Percentiles rank a stretch among this genome's conserved stretches.
These are phyloP conservation scores for Suillus paluster DNA, from an alignment of 768 basidiomycete genomes.

Conservation along the genomic window DNA sequence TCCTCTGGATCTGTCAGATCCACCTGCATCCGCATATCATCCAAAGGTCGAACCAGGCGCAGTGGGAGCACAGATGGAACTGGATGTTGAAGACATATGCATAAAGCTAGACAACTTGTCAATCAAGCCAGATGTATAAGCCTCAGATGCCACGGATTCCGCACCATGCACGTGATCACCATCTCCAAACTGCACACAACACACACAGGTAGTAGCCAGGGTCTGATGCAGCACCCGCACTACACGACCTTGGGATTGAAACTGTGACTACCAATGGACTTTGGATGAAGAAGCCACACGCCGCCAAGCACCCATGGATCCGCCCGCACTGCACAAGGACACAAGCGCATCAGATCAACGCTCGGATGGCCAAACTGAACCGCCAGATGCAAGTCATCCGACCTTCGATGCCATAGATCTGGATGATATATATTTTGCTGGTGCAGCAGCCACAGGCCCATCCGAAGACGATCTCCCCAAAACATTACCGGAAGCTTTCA, in stretches of 20 bases:
- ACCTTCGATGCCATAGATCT: background rate
- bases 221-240: background rate
- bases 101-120: background rate
- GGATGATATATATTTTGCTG: slow-evolving; percentile 4
- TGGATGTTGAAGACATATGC: background rate
- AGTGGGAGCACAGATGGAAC: background rate
- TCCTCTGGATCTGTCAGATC: too few species aligned
- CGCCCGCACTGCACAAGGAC: too few species aligned
- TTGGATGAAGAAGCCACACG: background rate
- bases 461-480: slow-evolving; percentile 1
- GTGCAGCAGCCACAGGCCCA: background rate
- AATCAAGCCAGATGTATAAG: background rate
- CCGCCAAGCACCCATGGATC: too few species aligned
- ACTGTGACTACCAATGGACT: background rate
- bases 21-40: too few species aligned
- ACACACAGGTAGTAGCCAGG: background rate
- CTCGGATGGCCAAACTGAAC: background rate
- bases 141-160: background rate
- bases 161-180: background rate
- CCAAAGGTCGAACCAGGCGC: background rate
- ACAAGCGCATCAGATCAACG: background rate
- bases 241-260: background rate
- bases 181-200: background rate
- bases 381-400: slow-evolving; percentile 2
- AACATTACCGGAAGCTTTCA: slow-evolving; percentile 3